Base-by-base conservation (phyloP, 805 yeast genomes). In the Komagataella phaffii region DNA sequence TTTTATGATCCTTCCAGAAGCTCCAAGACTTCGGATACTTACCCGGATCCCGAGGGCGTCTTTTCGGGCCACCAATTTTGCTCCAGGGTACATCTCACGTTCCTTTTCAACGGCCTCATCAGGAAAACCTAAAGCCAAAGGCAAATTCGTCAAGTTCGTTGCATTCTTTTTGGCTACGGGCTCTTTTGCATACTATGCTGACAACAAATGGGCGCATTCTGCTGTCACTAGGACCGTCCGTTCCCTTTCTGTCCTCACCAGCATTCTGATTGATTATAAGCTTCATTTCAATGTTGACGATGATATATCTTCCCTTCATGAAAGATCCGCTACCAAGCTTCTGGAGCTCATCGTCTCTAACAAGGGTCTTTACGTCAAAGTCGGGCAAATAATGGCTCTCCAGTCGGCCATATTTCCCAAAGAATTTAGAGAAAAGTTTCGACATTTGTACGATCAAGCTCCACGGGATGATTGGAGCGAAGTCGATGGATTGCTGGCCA, bases 311-410 rank as follows among this genome's bases (percentile, higher is more conserved):
- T 73, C 73, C 0, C 63, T 85, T 7, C 93, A 85, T 57, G 80
- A 77, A 53, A 64, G 77, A 24, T 76, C 78, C 44, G 78, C 91
- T 3, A 73, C 71, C 17, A 61, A 80, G 47, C 57, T 80, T 50
- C 71, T 70, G 56, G 59, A 73, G 47, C 61, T 80, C 50, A 60
- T 80, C 52, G 61, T 63, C 44, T 59, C 59, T 10, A 80, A 80
- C 59, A 76, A 74, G 55, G 85, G 85, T 1, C 69, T 86, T 17
- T 86, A 83, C 60, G 81, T 86, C 62, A 85, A 85, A 62, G 64
- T 83, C 57, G 95, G 93, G 21, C 93, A 85, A 70, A 82, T 86
- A 50, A 73, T 85, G 48, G 91, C 93, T 2, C 79, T 85, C 59
- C 93, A 86, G 61, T 81, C 88, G 0, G 66, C 74, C 24, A 70